Base-by-base conservation (phyloP, 2,329 filamentous ascomycete genomes). In the Bipolaris cookei region DNA sequence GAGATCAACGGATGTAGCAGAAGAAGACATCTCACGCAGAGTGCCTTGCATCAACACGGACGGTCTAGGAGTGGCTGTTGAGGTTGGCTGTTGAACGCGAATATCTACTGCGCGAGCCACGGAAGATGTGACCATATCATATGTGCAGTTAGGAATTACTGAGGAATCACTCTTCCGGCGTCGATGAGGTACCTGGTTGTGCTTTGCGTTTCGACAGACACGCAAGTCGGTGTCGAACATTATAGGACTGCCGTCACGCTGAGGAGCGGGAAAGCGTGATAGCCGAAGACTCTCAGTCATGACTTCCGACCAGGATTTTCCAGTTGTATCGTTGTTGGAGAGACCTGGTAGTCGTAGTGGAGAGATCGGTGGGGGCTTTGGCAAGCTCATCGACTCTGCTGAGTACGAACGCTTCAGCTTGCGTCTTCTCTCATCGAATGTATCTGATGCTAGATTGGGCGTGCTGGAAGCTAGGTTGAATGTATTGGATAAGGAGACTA, bases 261-360 rank as follows among this genome's bases (percentile, higher is more conserved):
- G 65, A 18, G 65, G 68, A 5, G 56, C 20, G 4, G 71, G 64
- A 21, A 71, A 68, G 7, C 70, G 64, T 6, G 73, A 71, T 10
- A 75, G 59, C 41, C 65, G 69, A 43, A 76, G 67, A 28, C 70
- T 74, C 37, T 73, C 64, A 10, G 61, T 56, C 52, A 73, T 68
- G 3, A 63, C 53, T 20, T 68, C 64, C 16, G 70, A 66, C 73
- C 73, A 76, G 0, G 70, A 49, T 10, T 66, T 38, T 1, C 62
- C 65, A n/a, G 69, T 56, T 1, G 58, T 42, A 39, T 73, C 68
- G 46, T 66, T 25, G 4, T 54, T 60, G 5, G 58, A 63, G 18
- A 76, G 61, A 51, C 70, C 71, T 3, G 74, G 72, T 21, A 76
- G 62, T 38, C 67, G 59, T 13, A 74, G 51, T 13, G 70, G 67